Percentiles rank a stretch among this genome's conserved stretches.
These are phyloP conservation scores for Mucor irregularis DNA, from an alignment of 371 early-diverging fungal genomes.

Conservation along the genomic window DNA sequence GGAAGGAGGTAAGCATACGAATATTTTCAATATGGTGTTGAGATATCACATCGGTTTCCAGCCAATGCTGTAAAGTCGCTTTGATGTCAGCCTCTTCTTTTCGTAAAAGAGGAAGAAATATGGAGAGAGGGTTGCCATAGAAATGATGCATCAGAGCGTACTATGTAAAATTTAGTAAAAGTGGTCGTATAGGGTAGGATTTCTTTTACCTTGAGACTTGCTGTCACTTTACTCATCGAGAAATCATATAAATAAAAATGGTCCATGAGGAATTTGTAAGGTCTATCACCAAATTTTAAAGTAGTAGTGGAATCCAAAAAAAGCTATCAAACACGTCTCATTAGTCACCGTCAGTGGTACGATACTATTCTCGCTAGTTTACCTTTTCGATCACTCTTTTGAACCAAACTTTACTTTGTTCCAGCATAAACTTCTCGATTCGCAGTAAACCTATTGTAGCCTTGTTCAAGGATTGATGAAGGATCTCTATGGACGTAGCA, in stretches of 20 bases:
- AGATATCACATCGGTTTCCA: conserved; percentile 22
- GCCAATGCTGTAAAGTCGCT: conserved; percentile 34
- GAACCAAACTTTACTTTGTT: conserved; percentile 75
- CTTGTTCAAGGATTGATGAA: conserved; percentile 79
- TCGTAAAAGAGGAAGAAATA: conserved; percentile 51
- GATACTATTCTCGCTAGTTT: no score
- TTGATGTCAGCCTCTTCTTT: conserved; percentile 27
- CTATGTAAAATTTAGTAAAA: conserved; percentile 33
- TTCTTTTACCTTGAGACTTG: conserved; percentile 65
- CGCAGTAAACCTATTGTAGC: conserved; percentile 69
- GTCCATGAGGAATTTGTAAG: conserved; percentile 76
- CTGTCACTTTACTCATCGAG: conserved; percentile 71
- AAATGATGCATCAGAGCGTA: conserved; percentile 87
- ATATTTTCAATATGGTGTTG: conserved; percentile 61
- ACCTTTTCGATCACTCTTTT: conserved; percentile 74
- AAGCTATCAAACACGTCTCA: conserved; percentile 30
- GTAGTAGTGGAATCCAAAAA: conserved; percentile 55
- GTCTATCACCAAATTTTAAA: conserved; percentile 66
- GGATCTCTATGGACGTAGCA: conserved; percentile 80
- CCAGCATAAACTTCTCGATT: conserved; percentile 77
- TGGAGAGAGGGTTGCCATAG: conserved; percentile 83
- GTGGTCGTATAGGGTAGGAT: not conserved
- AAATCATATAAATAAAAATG: conserved; percentile 78
- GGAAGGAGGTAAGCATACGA: conserved; percentile 79
- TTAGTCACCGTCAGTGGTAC: not conserved